Evolutionary conservation across 2,329 filamentous ascomycete genomes (phyloP).

Genomic region (Nigrospora osmanthi): DNA sequence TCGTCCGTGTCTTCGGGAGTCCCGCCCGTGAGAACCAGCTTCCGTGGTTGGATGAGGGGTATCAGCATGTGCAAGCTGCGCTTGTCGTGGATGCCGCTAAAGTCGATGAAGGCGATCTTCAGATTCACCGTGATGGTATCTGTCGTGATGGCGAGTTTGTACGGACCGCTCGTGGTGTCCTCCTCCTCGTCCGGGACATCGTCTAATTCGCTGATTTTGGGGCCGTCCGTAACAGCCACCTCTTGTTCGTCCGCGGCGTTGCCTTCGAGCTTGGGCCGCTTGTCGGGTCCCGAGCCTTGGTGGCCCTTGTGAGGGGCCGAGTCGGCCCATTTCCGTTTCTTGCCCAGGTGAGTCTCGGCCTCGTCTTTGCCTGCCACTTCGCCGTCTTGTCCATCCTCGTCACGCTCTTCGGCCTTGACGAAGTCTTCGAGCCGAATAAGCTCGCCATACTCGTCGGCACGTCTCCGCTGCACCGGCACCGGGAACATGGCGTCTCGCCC

Average conservation of each 20-base stretch:
- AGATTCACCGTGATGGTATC: constrained; percentile 62
- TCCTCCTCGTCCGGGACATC: constrained; percentile 49
- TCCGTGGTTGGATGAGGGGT: constrained; percentile 86
- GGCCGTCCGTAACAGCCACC: constrained; percentile 28
- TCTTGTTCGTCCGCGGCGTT: constrained; percentile 38
- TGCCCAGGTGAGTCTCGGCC: constrained; percentile 62
- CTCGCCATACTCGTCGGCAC: constrained; percentile 88
- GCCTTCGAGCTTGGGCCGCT: constrained; percentile 46
- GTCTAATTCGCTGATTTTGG: constrained; percentile 47
- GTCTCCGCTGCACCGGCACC: constrained; percentile 68
- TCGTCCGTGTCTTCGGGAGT: constrained; percentile 68
- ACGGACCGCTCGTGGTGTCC: constrained; percentile 52
- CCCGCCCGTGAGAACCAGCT: constrained; percentile 86
- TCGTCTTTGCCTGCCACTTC: constrained; percentile 40
- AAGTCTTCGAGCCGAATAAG: constrained; percentile 92
- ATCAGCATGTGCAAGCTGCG: constrained; percentile 92
- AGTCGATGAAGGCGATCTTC: constrained; percentile 82
- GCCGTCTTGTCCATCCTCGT: constrained; percentile 61
- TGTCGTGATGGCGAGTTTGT: constrained; percentile 61
- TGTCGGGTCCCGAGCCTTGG: constrained; percentile 39
- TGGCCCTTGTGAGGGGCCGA: constrained; percentile 34
- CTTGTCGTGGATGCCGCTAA: constrained; percentile 86
- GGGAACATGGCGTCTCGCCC: constrained; percentile 91
- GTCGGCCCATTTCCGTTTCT: constrained; percentile 93
- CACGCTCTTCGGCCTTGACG: constrained; percentile 83